Percentiles rank a stretch among this genome's conserved stretches.
phyloP scores from a whole-genome alignment of 176 grass and related monocot species.

The Areca catechu region DNA sequence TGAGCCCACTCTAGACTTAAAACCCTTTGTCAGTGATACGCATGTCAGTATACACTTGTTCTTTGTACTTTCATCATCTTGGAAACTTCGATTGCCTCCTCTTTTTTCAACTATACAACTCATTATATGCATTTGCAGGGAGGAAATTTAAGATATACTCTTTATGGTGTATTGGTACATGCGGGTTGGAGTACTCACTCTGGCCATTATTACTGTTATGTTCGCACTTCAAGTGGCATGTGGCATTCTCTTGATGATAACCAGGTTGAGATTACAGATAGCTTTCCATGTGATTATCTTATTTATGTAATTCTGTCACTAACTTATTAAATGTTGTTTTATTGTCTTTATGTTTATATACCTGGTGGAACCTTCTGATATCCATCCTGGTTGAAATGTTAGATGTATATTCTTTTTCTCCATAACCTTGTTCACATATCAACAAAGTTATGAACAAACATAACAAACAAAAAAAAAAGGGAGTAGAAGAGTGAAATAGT shows the following conservation, averaged over 20 bases:
- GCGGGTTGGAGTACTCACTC: conserved; percentile 83
- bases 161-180: conserved; percentile 97
- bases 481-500: no score
- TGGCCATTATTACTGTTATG: conserved; percentile 94
- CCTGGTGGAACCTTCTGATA: no score
- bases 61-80: background rate
- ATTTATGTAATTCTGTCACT: no score
- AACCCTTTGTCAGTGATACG: conserved; percentile 80
- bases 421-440: no score
- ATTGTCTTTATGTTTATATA: no score
- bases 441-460: no score
- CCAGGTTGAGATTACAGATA: conserved; percentile 34
- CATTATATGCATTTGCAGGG: conserved; percentile 28
- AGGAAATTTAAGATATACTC: conserved; percentile 69
- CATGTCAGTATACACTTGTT: conserved; percentile 42
- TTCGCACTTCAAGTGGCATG: conserved; percentile 92
- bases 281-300: no score
- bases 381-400: no score
- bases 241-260: conserved; percentile 99
- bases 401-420: no score
- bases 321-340: no score
- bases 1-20: conserved; percentile 59
- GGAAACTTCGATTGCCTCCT: background rate
- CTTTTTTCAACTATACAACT: background rate
- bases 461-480: no score